These are phyloP conservation scores for Solanum commersonii DNA, from an alignment of 257 asterid genomes.

Conservation along the genomic window DNA sequence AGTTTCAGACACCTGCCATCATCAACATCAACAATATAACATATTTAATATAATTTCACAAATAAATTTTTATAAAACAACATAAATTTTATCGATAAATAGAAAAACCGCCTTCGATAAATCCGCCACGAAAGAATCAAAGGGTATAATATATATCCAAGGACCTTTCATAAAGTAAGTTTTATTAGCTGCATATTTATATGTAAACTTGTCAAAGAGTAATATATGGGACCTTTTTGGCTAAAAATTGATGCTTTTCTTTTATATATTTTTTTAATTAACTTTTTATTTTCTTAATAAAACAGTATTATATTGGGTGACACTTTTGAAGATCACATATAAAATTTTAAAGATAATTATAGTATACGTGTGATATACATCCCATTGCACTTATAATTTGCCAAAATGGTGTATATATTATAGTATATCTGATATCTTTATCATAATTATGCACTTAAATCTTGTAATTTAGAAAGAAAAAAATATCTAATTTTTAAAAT, in stretches of 20 bases:
- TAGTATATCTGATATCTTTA: no score
- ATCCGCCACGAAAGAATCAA: no score
- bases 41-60: no score
- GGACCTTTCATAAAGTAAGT: neutral
- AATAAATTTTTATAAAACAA: fast-evolving
- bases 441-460: neutral
- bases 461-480: neutral
- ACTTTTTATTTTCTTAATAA: neutral
- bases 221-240: neutral
- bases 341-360: neutral
- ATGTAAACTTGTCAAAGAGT: neutral
- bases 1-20: fast-evolving
- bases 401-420: no score
- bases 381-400: neutral
- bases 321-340: neutral
- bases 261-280: neutral
- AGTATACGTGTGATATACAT: neutral
- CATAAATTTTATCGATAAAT: no score
- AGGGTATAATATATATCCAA: neutral
- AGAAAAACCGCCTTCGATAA: no score
- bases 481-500: no score
- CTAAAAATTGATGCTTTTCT: neutral
- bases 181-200: neutral
- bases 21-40: no score
- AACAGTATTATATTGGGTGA: neutral